Evolutionary conservation across 768 basidiomycete genomes (phyloP), one percentile per base, ranked within the genome.

Genomic region (Tylopilus intermedius): DNA sequence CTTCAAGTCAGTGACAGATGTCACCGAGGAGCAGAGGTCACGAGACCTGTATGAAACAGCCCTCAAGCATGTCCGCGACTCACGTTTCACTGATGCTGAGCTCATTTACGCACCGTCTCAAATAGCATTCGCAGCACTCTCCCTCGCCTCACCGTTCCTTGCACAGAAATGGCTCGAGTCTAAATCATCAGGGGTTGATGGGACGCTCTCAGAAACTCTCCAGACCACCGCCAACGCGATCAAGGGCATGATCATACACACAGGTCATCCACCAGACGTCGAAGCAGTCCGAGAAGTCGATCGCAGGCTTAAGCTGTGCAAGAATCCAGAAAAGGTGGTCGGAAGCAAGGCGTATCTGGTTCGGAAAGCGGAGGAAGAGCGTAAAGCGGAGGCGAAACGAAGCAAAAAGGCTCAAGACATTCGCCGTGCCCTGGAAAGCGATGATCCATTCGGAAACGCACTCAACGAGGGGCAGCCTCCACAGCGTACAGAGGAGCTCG

Each of bases 261-360:
- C 79, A 18, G 83, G 85, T 14, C 75, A 76, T 18, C 77, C 79
- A 24, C 83, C 92, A n/a, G 78, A 90, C 53, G 76, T 95, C 11
- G 92, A 92, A 54, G 75, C 79, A 29, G 93, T 97, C 13, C 86
- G 90, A 13, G 88, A 90, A 62, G 86, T 98, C 7, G 96, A 99
- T 67, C 80, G 86, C 64, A 77, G 93, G 42, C 73, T 99, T 43
- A 86, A 82, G 62, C 63, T 87, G 35, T 97, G 95, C 75, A 90
- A 93, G 67, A 98, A 99, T 62, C 96, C 96, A 5, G 94, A 95
- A 70, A 96, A 94, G 69, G 85, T 95, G 5, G 82, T 84, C 11
- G 94, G 93, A n/a, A 95, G 84, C 56, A 85, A 82, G 55, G 87
- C 90, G 3, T 93, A 87, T 67, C 67, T 84, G 24, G 79, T 81